Conservation (phyloP, 2,329 filamentous ascomycete genomes). For the Aspergillus sp. region DNA sequence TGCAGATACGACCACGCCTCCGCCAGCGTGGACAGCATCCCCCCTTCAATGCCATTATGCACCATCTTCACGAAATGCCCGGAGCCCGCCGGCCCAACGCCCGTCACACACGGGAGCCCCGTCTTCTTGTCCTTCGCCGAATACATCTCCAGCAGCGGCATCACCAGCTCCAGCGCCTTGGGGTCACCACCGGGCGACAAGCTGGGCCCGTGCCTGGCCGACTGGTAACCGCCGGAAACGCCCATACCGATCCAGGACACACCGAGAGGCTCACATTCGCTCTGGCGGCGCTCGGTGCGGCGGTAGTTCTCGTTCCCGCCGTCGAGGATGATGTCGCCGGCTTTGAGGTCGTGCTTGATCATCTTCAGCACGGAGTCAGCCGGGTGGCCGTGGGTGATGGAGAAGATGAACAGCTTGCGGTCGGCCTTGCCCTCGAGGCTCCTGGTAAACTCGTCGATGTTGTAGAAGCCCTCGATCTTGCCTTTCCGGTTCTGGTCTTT, state of each 20-base stretch:
- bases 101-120: conserved; percentile 51
- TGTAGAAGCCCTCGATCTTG: conserved; percentile 24
- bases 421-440: conserved; percentile 23
- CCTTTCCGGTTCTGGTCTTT: conserved; percentile 17
- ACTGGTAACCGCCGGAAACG: conserved; percentile 61
- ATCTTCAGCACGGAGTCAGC: conserved; percentile 27
- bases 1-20: conserved; percentile 59
- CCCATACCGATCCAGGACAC: conserved; percentile 60
- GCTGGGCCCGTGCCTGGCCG: conserved; percentile 56
- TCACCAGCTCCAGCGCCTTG: conserved; percentile 47
- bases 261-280: conserved; percentile 46
- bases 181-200: conserved; percentile 56
- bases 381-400: conserved; percentile 31
- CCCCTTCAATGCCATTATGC: conserved; percentile 65
- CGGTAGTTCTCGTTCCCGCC: conserved; percentile 59
- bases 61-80: conserved; percentile 71
- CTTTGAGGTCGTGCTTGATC: conserved; percentile 44
- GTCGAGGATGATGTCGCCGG: conserved; percentile 59
- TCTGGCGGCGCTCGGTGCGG: conserved; percentile 55
- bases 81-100: conserved; percentile 52
- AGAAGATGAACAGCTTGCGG: conserved; percentile 31
- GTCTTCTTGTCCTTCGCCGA: conserved; percentile 52
- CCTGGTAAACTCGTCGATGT: conserved; percentile 27
- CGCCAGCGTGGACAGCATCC: conserved; percentile 55
- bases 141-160: conserved; percentile 53